phyloP scores from a whole-genome alignment of 2,329 filamentous ascomycete species.

The Ascochyta pisi region DNA sequence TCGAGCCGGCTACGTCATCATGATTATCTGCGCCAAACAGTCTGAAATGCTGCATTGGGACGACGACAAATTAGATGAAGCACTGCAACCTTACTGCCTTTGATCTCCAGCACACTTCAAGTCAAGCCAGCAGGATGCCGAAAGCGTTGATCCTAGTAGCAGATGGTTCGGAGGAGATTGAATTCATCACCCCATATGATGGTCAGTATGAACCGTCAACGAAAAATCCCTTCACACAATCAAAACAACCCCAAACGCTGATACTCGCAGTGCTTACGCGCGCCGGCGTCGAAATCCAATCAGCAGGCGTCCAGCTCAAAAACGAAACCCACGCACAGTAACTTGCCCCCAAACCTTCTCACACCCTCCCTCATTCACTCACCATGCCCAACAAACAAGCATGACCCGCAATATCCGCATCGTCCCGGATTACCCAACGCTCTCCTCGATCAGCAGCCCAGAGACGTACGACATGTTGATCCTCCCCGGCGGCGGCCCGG shows the following conservation, averaged over 20 bases:
- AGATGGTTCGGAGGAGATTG: constrained; percentile 51
- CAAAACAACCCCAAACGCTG: neutral
- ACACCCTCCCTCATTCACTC: neutral
- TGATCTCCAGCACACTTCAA: neutral
- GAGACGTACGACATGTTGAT: constrained; percentile 44
- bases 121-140: constrained; percentile 29
- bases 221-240: neutral
- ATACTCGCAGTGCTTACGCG: constrained; percentile 44
- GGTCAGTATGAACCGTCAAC: constrained; percentile 26
- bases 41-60: neutral
- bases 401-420: constrained; percentile 49
- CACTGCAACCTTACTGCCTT: too few relatives aligned
- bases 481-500: constrained; percentile 48
- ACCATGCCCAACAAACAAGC: constrained; percentile 21
- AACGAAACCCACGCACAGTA: constrained; percentile 42
- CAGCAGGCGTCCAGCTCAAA: constrained; percentile 45
- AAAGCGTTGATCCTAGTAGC: constrained; percentile 49
- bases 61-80: neutral
- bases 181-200: constrained; percentile 52
- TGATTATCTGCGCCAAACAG: neutral
- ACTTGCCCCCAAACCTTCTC: too few relatives aligned
- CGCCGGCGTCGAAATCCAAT: constrained; percentile 48
- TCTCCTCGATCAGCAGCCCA: constrained; percentile 23
- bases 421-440: constrained; percentile 41
- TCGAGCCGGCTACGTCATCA: constrained; percentile 5